Evolutionary conservation across 2,329 filamentous ascomycete species (phyloP).

Genomic region (Pseudocercospora crystallina): DNA sequence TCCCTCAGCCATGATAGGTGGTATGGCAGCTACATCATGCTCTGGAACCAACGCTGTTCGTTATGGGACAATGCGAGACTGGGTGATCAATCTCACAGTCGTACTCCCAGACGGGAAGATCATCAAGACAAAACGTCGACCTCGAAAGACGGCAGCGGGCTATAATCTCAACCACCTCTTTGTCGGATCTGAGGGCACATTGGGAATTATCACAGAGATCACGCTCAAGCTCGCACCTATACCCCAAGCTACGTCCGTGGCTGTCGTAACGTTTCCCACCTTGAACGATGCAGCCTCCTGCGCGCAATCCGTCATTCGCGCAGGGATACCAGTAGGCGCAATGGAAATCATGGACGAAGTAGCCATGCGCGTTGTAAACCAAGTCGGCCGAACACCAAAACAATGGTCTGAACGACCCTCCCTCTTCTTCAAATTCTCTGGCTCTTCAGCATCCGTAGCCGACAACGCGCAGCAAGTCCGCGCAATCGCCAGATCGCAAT

Average conservation of each 20-base stretch:
- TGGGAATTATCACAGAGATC: constrained; percentile 78
- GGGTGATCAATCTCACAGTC: constrained; percentile 78
- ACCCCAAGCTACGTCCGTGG: constrained; percentile 72
- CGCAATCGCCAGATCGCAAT: constrained; percentile 55
- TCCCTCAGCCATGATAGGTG: constrained; percentile 71
- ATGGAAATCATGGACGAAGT: constrained; percentile 89
- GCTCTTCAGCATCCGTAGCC: constrained; percentile 70
- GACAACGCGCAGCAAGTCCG: constrained; percentile 73
- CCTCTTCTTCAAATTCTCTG: constrained; percentile 80
- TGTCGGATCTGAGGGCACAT: constrained; percentile 76
- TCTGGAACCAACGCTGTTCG: constrained; percentile 68
- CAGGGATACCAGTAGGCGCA: constrained; percentile 69
- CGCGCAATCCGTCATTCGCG: constrained; percentile 72
- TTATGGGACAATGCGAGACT: constrained; percentile 85
- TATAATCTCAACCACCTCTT: constrained; percentile 80
- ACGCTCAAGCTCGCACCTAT: constrained; percentile 76
- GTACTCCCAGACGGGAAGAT: constrained; percentile 74
- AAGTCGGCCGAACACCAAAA: constrained; percentile 66
- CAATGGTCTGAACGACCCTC: constrained; percentile 74
- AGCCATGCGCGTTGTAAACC: constrained; percentile 79
- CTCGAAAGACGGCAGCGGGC: constrained; percentile 74
- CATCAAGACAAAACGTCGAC: constrained; percentile 75
- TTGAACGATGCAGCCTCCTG: constrained; percentile 73
- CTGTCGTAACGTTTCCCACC: constrained; percentile 75
- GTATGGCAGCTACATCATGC: constrained; percentile 76